phyloP scores from a whole-genome alignment of 139 green algal genomes.

The Pleodorina starrii region DNA sequence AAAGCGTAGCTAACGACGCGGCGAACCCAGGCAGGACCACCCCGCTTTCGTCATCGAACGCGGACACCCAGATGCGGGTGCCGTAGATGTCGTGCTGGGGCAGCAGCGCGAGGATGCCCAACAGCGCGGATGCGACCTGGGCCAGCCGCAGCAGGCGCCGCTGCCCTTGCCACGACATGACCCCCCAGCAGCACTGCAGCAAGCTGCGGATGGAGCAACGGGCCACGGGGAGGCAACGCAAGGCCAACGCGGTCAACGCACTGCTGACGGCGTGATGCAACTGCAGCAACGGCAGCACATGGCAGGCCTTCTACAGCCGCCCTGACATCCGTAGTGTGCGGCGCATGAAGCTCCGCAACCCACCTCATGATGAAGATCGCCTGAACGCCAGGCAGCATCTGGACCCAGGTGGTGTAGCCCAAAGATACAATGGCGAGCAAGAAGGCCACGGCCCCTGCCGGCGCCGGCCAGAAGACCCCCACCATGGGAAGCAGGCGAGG shows the following conservation, averaged over 20 bases:
- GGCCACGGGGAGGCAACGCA: neutral
- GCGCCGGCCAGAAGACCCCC: neutral
- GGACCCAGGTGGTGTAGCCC: neutral
- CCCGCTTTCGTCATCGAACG: neutral
- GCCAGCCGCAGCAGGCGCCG: neutral
- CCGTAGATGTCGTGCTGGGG: neutral
- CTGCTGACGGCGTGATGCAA: neutral
- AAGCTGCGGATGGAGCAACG: too few relatives aligned
- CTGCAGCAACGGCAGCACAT: neutral
- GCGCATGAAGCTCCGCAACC: too few relatives aligned
- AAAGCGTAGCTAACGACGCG: neutral
- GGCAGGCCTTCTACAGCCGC: neutral
- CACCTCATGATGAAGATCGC: neutral
- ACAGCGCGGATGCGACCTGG: neutral
- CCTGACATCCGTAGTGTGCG: neutral
- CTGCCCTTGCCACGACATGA: neutral
- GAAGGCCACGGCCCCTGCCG: neutral
- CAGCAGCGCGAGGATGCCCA: slow-evolving; percentile 8
- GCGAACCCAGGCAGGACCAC: neutral
- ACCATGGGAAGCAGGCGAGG: neutral
- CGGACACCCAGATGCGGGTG: neutral
- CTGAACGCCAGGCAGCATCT: neutral
- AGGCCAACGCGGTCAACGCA: neutral
- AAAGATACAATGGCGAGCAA: neutral
- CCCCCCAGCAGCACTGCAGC: slow-evolving; percentile 4